Base-by-base conservation (phyloP, 345 rosid species). In the Mallotus nudiflorus region DNA sequence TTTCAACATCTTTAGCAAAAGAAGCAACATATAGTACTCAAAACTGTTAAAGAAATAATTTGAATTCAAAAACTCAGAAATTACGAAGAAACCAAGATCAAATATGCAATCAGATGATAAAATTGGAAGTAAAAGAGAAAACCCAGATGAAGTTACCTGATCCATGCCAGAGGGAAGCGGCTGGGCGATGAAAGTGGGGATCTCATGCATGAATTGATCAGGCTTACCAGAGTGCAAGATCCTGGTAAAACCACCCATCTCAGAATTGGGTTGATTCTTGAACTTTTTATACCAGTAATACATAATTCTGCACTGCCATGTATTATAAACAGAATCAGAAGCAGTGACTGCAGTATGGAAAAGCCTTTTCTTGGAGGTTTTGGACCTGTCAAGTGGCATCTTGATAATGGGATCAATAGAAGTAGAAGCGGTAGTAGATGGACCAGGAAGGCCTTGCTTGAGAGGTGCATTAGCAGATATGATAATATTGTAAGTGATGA, bases 291-390 rank as follows among this genome's bases (percentile, higher is more conserved):
- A 96, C 99, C 99, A 96, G 77, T 92, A 96, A 69, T 96, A 92
- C 99, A 92, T 96, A 33, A 96, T 80, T 75, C 99, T 83, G 33
- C 98, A 89, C 86, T 96, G 99, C 99, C 99, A 92, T 0, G 97
- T 89, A 59, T 92, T 96, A 84, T 96, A 96, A 27, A 90, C 96
- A 0, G 99, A 90, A 67, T 88, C 88, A 1, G 98, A 96, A 8
- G 99, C 91, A 3, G 98, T 96, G n/a, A 96, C 93, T 0, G 99
- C 99, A n/a, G 95, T 96, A 84, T 96, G 99, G 75, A 96, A 96
- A 52, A 89, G 79, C 69, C 96, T 72, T 79, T 67, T 87, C 76
- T 65, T 58, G 19, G 58, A 62, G 9, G 52, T 72, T 42, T 79
- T 75, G 12, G 95, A 87, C 75, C 82, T 82, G 13, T 77, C 87